Conservation (phyloP, 1,284 basidiomycete species). For the Pterulicium gracile region DNA sequence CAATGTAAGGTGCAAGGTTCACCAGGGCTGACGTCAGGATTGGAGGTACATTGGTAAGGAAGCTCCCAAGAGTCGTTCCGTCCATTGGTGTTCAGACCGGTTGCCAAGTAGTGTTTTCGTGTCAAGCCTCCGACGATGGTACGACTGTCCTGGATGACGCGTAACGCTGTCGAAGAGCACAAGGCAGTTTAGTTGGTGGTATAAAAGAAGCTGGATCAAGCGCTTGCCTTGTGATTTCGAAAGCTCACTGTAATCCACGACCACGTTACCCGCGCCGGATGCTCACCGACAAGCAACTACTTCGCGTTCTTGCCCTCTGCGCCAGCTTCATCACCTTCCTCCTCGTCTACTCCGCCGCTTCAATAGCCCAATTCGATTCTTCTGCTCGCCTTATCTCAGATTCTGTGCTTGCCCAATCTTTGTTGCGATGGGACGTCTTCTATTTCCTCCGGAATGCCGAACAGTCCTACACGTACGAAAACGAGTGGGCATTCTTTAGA, state of each 20-base stretch:
- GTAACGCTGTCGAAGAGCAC: no score
- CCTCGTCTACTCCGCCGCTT: background rate
- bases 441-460: conserved; percentile 68
- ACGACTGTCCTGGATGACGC: no score
- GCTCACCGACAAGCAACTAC: no score
- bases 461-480: conserved; percentile 64
- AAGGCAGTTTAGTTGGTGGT: no score
- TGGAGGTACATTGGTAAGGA: conserved; percentile 48
- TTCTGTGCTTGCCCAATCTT: background rate
- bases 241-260: no score
- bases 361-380: background rate
- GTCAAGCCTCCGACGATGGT: no score
- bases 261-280: no score
- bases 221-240: no score
- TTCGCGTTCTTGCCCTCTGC: background rate
- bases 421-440: conserved; percentile 85
- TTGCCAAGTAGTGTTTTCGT: no score
- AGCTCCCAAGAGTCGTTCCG: conserved; percentile 13
- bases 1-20: conserved; percentile 45
- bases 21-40: conserved; percentile 48
- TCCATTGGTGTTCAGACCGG: no score
- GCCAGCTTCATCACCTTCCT: background rate
- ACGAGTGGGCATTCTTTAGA: conserved; percentile 85
- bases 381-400: background rate
- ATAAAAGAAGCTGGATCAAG: no score